A percentile compares a stretch with the other conserved stretches of the same genome.
These are phyloP conservation scores for Teratosphaeria pseudoeucalypti DNA, from an alignment of 2,329 filamentous ascomycete species.

Conservation along the genomic window DNA sequence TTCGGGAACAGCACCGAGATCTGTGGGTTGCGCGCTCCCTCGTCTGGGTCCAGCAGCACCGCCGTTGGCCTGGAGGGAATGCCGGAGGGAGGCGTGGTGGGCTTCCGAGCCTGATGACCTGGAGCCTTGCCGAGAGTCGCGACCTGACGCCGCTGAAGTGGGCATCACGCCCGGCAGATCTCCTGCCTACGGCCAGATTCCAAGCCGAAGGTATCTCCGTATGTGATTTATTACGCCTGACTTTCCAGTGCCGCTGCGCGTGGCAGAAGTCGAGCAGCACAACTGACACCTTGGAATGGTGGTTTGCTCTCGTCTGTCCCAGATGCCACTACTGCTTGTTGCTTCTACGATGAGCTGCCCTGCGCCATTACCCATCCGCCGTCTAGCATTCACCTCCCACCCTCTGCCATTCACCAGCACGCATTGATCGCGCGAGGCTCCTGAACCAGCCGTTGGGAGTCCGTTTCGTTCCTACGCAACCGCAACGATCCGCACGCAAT, in stretches of 20 bases:
- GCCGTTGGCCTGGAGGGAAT: slow-evolving; percentile 5
- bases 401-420: not conserved
- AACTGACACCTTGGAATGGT: not conserved
- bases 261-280: not conserved
- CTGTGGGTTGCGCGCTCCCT: slow-evolving; percentile 2
- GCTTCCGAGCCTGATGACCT: slow-evolving; percentile 3
- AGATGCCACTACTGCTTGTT: not conserved
- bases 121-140: slow-evolving; percentile 11
- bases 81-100: slow-evolving; percentile 7
- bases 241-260: not conserved
- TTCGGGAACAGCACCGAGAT: slow-evolving; percentile 6
- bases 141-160: slow-evolving; percentile 6
- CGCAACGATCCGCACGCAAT: not conserved
- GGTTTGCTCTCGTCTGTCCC: not conserved
- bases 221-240: not conserved
- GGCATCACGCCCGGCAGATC: slow-evolving; percentile 6
- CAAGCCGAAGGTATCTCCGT: not conserved
- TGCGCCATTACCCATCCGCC: slow-evolving; percentile 5
- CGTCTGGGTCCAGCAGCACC: not conserved
- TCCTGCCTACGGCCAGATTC: not conserved
- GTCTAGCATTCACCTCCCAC: not conserved
- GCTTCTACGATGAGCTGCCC: not conserved
- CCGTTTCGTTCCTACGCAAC: not conserved
- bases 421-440: not conserved
- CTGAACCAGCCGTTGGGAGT: not conserved